Evolutionary conservation across 257 asterid genomes (phyloP), one percentile per base, ranked within the genome.

Genomic region (Echites panduratus): DNA sequence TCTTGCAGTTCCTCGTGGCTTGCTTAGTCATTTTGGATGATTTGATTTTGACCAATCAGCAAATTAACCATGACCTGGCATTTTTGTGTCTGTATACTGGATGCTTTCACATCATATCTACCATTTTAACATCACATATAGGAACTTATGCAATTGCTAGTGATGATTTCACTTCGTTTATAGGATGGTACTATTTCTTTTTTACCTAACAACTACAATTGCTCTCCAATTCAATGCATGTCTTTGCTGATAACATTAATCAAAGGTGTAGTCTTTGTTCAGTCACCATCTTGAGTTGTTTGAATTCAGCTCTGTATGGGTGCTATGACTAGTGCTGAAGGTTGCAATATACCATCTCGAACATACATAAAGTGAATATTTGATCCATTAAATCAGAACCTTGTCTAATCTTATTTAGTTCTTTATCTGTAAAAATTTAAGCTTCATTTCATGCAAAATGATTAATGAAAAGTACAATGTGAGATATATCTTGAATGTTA

Each of bases 1-100:
- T 9, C 14, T n/a, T 24, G 63, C 32, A 22, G 17, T 56, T 56
- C 35, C 29, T 56, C 22, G 0, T 22, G 16, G 63, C 16, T 67
- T 0, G 12, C n/a, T 50, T 50, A 2, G 50, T 13, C 40, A 32
- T 59, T 53, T 35, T 53, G 44, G 29, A 52, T 50, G 8, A 24
- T 26, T 22, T 68, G 29, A 49, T 35, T 43, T 59, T 69, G 73
- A 70, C n/a, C 17, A 62, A 38, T 53, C 38, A 53, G n/a, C 24
- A 53, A 54, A 20, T 32, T 70, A 12, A 70, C 65, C 65, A 22
- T 19, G 65, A 52, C 35, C 49, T 70, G 22, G 49, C 20, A n/a
- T 53, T 13, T 9, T 8, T 29, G 16, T 69, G 5, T 57, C 66
- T 22, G 40, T 35, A 41, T 52, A 50, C 32, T 29, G 13, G 32